Evolutionary conservation across 306 rosid genomes (phyloP), one percentile per base, ranked within the genome.

Genomic region (Dryas alaskensis): DNA sequence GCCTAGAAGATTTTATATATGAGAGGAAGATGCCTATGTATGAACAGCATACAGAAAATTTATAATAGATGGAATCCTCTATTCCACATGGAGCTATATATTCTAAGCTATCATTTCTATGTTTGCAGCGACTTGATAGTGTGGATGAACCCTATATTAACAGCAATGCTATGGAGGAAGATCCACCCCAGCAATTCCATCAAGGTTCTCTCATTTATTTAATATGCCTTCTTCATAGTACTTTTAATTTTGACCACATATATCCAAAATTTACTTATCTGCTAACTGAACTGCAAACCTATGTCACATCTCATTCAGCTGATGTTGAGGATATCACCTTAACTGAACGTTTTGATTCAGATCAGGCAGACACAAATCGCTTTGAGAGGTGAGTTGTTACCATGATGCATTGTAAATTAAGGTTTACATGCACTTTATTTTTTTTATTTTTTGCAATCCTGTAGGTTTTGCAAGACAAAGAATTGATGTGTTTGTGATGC

Each of bases 101-200:
- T 62, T 69, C 19, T 12, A 37, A 16, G 40, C 54, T 67, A 48
- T 22, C 13, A 9, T 66, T 42, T 81, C 59, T 74, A 54, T 73
- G 45, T 83, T 73, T 82, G 80, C 82, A 91, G 98, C 84, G 84
- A 67, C 92, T 93, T 75, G 98, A 91, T 69, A 78, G 79, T 42
- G 83, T 93, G 49, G 89, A 86, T 64, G 97, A 86, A 78, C 74
- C 82, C 7, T 81, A 71, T 73, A 61, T 74, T 63, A 68, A 44
- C 31, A 80, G 73, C 27, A 84, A 77, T 40, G 74, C 74, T 25
- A 44, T 61, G 74, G 87, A 77, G 76, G 86, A 78, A 61, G 86
- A 80, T 74, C 85, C 83, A 54, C 72, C 68, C n/a, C 81, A 66
- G 52, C 64, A 73, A 73, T 74, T 81, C 73, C 92, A 92, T 79